These are phyloP conservation scores for Diplocarpon rosae DNA, from an alignment of 2,329 filamentous ascomycete genomes.

Conservation along the genomic window DNA sequence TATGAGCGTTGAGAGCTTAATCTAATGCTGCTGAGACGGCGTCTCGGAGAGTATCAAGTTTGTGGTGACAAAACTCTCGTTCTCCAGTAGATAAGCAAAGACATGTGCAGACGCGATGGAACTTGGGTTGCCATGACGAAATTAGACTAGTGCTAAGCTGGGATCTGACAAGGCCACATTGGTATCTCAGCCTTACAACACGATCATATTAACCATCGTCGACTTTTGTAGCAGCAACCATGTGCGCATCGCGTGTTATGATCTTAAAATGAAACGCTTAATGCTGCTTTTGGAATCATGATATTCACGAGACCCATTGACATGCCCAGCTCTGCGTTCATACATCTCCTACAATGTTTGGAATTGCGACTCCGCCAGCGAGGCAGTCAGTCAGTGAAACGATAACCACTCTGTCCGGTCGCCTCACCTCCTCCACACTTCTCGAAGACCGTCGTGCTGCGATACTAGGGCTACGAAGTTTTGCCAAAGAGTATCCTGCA, in stretches of 20 bases:
- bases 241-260: not conserved
- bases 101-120: not conserved
- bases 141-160: not conserved
- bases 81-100: too few species aligned
- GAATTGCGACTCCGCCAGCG: conserved; percentile 63
- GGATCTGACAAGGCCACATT: not conserved
- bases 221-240: too few species aligned
- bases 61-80: too few species aligned
- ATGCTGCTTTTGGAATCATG: not conserved
- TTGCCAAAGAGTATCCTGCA: conserved; percentile 92
- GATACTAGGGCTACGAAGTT: conserved; percentile 85
- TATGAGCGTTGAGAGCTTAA: not conserved
- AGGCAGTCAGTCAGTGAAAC: conserved; percentile 95
- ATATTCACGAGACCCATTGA: conserved; percentile 12
- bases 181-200: not conserved
- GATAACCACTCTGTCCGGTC: conserved; percentile 78
- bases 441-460: conserved; percentile 90
- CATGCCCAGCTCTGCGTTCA: conserved; percentile 1
- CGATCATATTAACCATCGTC: not conserved
- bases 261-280: not conserved
- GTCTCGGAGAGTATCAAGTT: too few species aligned
- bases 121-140: not conserved
- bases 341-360: conserved; percentile 39
- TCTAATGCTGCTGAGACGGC: not conserved
- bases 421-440: conserved; percentile 78